Conservation (phyloP, 2,329 filamentous ascomycete genomes). For the Paracoccidioides brasiliensis region DNA sequence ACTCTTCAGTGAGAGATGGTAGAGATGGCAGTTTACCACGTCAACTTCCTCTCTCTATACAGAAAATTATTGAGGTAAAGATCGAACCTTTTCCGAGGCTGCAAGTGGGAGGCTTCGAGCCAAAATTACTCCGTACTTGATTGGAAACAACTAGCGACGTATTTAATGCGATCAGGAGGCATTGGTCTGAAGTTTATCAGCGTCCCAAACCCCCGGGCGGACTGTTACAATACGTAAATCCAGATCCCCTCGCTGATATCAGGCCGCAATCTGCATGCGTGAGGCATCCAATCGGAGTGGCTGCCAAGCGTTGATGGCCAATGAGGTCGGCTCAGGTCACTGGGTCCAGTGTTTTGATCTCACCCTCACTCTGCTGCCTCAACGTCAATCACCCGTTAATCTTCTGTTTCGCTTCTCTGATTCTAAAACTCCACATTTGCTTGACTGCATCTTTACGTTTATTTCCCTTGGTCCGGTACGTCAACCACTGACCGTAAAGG, state of each 20-base stretch:
- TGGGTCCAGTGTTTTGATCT: background rate
- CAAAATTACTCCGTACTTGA: background rate
- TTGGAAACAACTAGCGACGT: background rate
- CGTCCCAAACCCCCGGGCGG: background rate
- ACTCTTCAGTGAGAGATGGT: no score
- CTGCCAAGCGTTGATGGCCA: background rate
- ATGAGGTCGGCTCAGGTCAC: slow-evolving; percentile 1
- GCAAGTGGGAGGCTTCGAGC: no score
- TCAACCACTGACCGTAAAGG: background rate
- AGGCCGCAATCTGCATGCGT: slow-evolving; percentile 1
- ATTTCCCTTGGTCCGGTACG: background rate
- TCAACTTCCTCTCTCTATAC: background rate
- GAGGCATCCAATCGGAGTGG: slow-evolving; percentile 9
- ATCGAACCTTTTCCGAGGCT: no score
- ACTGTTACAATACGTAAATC: background rate
- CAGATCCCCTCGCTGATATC: background rate
- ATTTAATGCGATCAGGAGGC: background rate
- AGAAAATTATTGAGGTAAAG: background rate
- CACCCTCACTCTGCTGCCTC: background rate
- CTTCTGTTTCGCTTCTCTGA: background rate
- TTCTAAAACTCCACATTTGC: background rate
- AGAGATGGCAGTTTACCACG: background rate
- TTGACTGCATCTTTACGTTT: background rate
- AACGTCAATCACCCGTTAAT: background rate
- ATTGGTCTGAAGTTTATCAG: background rate